Base-by-base conservation (phyloP, 2,329 filamentous ascomycete species). In the Colletotrichum graminicola region DNA sequence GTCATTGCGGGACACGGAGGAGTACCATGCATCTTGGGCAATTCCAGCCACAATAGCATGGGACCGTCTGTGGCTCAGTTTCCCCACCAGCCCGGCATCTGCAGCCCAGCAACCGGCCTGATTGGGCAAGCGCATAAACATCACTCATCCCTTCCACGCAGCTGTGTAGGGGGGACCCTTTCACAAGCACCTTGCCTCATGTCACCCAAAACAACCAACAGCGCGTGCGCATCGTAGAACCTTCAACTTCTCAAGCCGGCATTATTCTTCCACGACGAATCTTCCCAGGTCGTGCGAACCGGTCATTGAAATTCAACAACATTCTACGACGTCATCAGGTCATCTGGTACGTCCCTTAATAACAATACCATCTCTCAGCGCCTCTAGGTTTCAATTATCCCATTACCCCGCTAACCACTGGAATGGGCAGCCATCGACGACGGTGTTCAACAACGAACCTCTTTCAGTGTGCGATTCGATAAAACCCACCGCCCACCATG, bases 381-480 rank as follows among this genome's bases (percentile, higher is more conserved):
- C 34, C 26, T 45, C 8, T 29, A 55, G 45, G 56, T 45, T 71
- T 56, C 67, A 57, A 51, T n/a, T 72, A 66, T 71, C 59, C 67
- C 74, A 81, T 82, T 80, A 79, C 80, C 80, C 79, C 79, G 81
- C 81, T 83, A 81, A 83, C 81, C 73, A 66, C 71, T 81, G 81
- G 81, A 83, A 83, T 83, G 81, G 29, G 52, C 34, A 62, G 56
- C 57, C 47, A 54, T 39, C 62, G 41, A 73, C 56, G 41, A 73
- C 60, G 41, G 63, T 52, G 75, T 64, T 49, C 61, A 66, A 67
- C 47, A 62, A 55, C 52, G 67, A 71, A 65, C 66, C 72, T 62
- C 71, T 43, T 51, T 54, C 47, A 59, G 60, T 56, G 65, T 39
- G 29, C 55, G 14, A 36, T 62, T 52, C 55, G n/a, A 57, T 64